A percentile compares a stretch with the other conserved stretches of the same genome.
Conservation (phyloP, 352 stramenopile genomes). For the Phytophthora fragariae region DNA sequence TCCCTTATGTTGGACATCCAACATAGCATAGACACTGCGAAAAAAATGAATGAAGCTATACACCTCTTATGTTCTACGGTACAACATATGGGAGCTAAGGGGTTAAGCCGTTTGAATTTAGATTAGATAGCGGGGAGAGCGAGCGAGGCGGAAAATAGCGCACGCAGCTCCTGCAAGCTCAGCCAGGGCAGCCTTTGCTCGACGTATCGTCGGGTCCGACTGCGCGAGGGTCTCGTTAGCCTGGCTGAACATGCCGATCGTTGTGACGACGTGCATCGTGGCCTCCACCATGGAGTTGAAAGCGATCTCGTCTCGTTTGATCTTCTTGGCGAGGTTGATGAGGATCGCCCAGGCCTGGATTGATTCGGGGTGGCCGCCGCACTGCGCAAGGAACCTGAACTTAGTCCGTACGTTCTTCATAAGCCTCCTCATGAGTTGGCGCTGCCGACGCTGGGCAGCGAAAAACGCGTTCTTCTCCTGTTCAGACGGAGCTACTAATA, state of each 20-base stretch:
- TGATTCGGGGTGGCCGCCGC: neutral
- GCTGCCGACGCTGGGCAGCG: neutral
- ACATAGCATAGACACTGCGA: too few relatives aligned
- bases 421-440: conserved; percentile 4
- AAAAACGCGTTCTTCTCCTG: conserved; percentile 2
- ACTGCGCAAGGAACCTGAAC: conserved; percentile 1
- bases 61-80: too few relatives aligned
- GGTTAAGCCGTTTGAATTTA: neutral
- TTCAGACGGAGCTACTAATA: neutral
- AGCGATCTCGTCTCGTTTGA: conserved; percentile 8
- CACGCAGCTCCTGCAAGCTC: neutral
- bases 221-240: neutral
- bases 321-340: conserved; percentile 4
- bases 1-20: too few relatives aligned
- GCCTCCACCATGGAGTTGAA: conserved; percentile 2
- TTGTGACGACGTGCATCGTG: neutral
- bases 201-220: neutral
- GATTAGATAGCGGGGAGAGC: neutral
- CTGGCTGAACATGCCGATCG: neutral
- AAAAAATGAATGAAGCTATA: too few relatives aligned
- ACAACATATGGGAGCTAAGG: too few relatives aligned
- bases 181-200: neutral
- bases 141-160: neutral
- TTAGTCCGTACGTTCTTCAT: conserved; percentile 11
- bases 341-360: conserved; percentile 3